phyloP scores from a whole-genome alignment of 2,329 filamentous ascomycete genomes.

The Penicillium sp. region DNA sequence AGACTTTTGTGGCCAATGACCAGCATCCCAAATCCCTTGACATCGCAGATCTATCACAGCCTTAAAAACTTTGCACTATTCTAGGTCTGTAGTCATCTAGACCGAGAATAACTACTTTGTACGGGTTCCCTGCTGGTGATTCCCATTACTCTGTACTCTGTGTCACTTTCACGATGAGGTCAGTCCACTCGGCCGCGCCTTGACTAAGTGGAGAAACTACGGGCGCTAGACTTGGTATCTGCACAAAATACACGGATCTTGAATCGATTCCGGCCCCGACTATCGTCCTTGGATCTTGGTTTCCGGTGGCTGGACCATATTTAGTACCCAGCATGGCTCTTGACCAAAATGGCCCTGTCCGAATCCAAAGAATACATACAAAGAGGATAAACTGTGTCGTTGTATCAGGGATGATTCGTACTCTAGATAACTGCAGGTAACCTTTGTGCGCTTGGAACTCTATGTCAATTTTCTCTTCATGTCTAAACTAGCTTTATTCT shows the following conservation, averaged over 20 bases:
- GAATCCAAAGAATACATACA: too few relatives aligned
- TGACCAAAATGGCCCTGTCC: background rate
- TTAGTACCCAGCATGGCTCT: background rate
- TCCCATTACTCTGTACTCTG: background rate
- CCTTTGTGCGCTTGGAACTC: too few relatives aligned
- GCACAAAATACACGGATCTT: constrained; percentile 6
- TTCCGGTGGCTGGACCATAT: constrained; percentile 9
- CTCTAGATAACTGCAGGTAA: background rate
- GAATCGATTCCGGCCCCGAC: constrained; percentile 10
- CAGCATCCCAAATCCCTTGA: background rate
- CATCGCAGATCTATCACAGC: constrained; percentile 1
- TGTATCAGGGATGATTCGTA: background rate
- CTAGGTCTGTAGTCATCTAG: background rate
- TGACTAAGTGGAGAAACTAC: constrained; percentile 10
- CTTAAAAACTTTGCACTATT: background rate
- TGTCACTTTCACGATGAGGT: constrained; percentile 4
- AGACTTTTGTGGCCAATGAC: background rate
- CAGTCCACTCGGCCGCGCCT: constrained; percentile 15
- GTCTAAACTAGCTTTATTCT: background rate
- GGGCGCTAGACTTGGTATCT: constrained; percentile 6
- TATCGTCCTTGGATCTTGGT: constrained; percentile 14
- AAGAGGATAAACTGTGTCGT: too few relatives aligned
- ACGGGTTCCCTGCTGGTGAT: constrained; percentile 3
- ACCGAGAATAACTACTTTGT: background rate
- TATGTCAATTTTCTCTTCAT: background rate